Percentiles rank a stretch among this genome's conserved stretches.
Conservation (phyloP, 2,329 filamentous ascomycete genomes). For the Scedosporium aurantiacum region DNA sequence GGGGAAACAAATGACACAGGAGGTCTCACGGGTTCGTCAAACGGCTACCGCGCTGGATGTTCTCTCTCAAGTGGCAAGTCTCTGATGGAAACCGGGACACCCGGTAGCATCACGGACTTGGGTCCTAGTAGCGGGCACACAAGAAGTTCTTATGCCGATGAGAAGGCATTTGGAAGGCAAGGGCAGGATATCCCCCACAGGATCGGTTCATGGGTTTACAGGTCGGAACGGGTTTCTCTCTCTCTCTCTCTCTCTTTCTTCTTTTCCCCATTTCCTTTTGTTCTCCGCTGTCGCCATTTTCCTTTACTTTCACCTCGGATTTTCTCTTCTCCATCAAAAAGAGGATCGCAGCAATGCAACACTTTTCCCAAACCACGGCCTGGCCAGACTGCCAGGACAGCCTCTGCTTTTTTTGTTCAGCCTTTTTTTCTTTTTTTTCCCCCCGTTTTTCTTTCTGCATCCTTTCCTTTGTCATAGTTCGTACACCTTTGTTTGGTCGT, state of each 20-base stretch:
- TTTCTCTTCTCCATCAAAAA: not conserved
- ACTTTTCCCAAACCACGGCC: conserved; percentile 6
- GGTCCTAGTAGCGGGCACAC: conserved; percentile 1
- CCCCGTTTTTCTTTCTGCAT: not conserved
- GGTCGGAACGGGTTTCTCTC: not conserved
- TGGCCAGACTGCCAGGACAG: conserved; percentile 7
- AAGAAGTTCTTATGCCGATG: not conserved
- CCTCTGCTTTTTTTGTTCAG: conserved; percentile 3
- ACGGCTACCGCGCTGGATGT: not conserved
- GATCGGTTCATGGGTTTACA: not conserved
- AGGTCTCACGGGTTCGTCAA: conserved; percentile 1
- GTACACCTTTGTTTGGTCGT: not conserved
- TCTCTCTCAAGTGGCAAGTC: not conserved
- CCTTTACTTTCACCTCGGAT: not conserved
- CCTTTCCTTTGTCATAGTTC: not conserved
- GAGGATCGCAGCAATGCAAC: conserved; percentile 11
- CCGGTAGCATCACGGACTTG: not conserved
- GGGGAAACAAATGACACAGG: not conserved
- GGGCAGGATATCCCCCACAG: conserved; percentile 2
- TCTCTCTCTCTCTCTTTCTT: not conserved
- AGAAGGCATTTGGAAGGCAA: conserved; percentile 2
- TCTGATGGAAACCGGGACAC: not conserved
- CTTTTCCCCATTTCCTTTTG: not conserved
- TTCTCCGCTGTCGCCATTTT: not conserved
- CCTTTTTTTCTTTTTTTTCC: not conserved